A percentile compares a stretch with the other conserved stretches of the same genome.
phyloP scores from a whole-genome alignment of 441 rosid species.

The Populus tomentosa region DNA sequence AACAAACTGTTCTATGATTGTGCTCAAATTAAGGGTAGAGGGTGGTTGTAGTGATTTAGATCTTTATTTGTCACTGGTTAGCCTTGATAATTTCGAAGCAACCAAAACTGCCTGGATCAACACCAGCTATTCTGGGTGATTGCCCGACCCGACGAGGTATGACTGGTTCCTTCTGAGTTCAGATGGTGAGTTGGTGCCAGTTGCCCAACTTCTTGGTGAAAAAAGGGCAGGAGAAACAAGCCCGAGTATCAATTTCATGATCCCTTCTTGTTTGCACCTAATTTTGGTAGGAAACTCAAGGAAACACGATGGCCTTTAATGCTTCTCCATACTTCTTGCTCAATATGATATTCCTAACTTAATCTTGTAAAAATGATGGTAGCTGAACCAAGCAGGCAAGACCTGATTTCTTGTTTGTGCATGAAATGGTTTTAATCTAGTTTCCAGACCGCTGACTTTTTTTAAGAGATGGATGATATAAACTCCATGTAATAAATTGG shows the following conservation, averaged over 20 bases:
- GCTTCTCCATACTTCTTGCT: too few species aligned
- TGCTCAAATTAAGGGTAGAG: neutral
- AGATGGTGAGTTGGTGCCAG: neutral
- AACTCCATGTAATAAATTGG: neutral
- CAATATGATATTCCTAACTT: neutral
- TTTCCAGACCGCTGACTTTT: neutral
- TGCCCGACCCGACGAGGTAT: neutral
- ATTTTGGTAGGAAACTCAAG: neutral
- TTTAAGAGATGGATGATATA: neutral
- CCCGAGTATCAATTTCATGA: neutral
- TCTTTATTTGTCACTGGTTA: neutral
- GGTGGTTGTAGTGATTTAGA: neutral
- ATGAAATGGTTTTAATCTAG: neutral
- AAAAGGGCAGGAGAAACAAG: neutral
- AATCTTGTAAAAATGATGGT: neutral
- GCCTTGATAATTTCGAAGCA: neutral
- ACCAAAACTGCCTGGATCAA: neutral
- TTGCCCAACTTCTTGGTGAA: neutral
- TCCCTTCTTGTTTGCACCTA: neutral
- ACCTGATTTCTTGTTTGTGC: neutral
- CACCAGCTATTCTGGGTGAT: neutral
- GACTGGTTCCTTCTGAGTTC: neutral
- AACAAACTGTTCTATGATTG: neutral
- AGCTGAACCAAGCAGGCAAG: neutral
- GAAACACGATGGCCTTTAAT: neutral